Base-by-base conservation (phyloP, 1,284 basidiomycete species). In the Amylostereum areolatum region DNA sequence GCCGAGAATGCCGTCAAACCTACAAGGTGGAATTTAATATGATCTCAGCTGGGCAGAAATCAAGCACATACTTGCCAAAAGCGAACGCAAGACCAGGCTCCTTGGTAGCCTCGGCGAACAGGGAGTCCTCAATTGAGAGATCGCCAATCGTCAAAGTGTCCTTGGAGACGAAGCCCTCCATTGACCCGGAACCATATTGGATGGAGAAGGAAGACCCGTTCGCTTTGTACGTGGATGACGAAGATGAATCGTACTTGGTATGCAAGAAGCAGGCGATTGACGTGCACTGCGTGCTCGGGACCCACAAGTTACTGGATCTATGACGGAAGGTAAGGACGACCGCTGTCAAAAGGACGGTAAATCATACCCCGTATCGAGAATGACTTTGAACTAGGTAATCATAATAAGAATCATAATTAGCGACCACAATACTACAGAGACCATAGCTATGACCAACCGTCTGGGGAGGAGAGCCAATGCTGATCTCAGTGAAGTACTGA, bases 221-320 rank as follows among this genome's bases (percentile, higher is more conserved):
- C 60, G 83, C 78, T 73, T 92, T 91, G 83, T 97, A 89, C 0
- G 94, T 85, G 1, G 85, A 85, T 1, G 97, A 99, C 1, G 77
- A 56, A n/a, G 69, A 65, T 11, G 89, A 87, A 62, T 98, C 89
- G 67, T 98, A 99, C 76, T 97, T 97, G 63, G 81, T 62, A 65
- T 98, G 96, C 43, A 97, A 76, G 87, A 99, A 99, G 74, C 97
- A 99, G 28, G 97, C 95, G 61, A 99, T 99, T 32, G 92, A 96
- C 9, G 84, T 89, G 75, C 97, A 99, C 57, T 80, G 70, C 32
- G 73, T 70, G 60, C 92, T 92, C 8, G 97, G 97, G 5, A 97
- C 90, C 93, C 93, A 97, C 24, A 96, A 79, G 66, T 96, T 96
- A 66, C 89, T 88, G 42, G 92, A 95, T 27, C 86, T 88, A 18